A percentile compares a stretch with the other conserved stretches of the same genome.
Conservation (phyloP, 2,329 filamentous ascomycete genomes). For the Neonectria sp. region DNA sequence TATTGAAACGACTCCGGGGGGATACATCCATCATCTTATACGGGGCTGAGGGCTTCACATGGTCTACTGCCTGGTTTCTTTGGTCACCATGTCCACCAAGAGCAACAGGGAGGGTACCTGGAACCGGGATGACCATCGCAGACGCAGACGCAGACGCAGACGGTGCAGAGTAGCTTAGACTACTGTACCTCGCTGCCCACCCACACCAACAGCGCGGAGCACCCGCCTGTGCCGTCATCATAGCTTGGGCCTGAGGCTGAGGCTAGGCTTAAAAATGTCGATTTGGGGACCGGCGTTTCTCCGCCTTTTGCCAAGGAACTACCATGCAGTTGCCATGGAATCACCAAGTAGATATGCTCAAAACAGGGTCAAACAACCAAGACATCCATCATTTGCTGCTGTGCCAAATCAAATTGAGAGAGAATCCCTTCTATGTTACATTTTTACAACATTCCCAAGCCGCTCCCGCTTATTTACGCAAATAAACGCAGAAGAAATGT, state of each 20-base stretch:
- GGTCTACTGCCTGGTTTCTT: conserved; percentile 49
- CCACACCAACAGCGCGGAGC: conserved; percentile 33
- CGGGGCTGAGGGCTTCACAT: conserved; percentile 34
- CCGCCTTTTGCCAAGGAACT: neutral
- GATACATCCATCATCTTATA: conserved; percentile 45
- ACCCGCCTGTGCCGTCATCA: conserved; percentile 12
- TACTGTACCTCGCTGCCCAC: conserved; percentile 37
- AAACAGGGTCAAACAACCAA: conserved; percentile 13
- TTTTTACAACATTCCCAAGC: conserved; percentile 44
- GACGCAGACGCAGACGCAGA: conserved; percentile 1
- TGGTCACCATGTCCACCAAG: conserved; percentile 41
- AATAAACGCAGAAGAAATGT: conserved; percentile 9
- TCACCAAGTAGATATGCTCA: neutral
- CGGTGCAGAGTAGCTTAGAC: neutral
- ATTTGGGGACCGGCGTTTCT: conserved; percentile 1
- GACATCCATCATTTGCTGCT: conserved; percentile 18
- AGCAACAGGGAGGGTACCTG: conserved; percentile 42
- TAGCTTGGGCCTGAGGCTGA: conserved; percentile 14
- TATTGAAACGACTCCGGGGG: conserved; percentile 20
- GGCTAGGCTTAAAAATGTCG: conserved; percentile 2
- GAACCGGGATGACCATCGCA: conserved; percentile 39
- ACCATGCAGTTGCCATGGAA: neutral
- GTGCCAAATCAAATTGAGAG: conserved; percentile 24
- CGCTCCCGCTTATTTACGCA: conserved; percentile 28
- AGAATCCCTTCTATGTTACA: conserved; percentile 42